These are phyloP conservation scores for Trichoderma endophyticum DNA, from an alignment of 2,329 filamentous ascomycete species.

Conservation along the genomic window DNA sequence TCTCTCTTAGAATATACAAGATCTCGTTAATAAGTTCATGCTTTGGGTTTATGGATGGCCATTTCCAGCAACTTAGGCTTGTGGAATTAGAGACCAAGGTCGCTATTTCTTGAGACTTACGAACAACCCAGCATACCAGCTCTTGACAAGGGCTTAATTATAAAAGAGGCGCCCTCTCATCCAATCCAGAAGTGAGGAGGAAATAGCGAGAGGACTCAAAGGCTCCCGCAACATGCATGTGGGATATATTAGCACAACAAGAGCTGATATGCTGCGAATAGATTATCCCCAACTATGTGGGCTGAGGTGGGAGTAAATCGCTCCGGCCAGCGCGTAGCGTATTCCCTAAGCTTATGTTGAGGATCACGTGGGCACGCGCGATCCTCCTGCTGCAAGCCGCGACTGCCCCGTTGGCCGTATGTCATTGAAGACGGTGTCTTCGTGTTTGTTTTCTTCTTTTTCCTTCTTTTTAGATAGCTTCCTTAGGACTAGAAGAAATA, in stretches of 20 bases:
- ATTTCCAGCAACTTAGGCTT: neutral
- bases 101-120: rapidly evolving
- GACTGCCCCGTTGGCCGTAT: too few species aligned
- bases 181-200: neutral
- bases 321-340: neutral
- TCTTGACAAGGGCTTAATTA: neutral
- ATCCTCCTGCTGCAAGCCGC: too few species aligned
- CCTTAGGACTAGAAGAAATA: too few species aligned
- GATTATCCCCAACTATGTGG: neutral
- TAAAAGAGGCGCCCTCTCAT: neutral
- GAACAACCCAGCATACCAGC: neutral
- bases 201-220: neutral
- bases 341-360: neutral
- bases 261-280: neutral
- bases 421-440: too few species aligned
- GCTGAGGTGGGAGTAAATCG: neutral
- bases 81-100: neutral
- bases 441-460: too few species aligned
- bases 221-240: neutral
- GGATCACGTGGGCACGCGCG: too few species aligned
- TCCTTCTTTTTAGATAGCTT: too few species aligned
- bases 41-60: neutral
- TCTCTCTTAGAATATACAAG: too few species aligned
- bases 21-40: too few species aligned
- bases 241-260: neutral